A percentile compares a stretch with the other conserved stretches of the same genome.
Evolutionary conservation across 345 rosid genomes (phyloP).

Genomic region (Eucalyptus lansdowneana): DNA sequence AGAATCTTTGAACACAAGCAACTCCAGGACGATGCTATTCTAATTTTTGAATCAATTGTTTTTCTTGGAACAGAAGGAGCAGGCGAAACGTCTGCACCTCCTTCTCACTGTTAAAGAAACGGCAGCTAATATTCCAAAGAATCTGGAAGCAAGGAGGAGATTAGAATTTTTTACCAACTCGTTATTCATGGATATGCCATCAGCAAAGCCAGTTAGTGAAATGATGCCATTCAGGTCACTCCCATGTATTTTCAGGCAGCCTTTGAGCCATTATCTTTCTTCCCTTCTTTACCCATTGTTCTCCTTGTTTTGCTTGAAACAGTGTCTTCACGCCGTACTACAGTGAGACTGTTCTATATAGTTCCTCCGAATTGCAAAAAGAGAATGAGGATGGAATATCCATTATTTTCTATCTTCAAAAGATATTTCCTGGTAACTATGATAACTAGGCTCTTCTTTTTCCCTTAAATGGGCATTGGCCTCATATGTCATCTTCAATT

Average conservation of each 20-base stretch:
- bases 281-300: not conserved
- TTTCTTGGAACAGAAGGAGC: slow-evolving; percentile 56
- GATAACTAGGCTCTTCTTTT: not conserved
- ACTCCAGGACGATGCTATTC: slow-evolving; percentile 3
- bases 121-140: slow-evolving; percentile 89
- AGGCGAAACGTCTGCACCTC: slow-evolving; percentile 87
- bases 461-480: not conserved
- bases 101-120: slow-evolving; percentile 96
- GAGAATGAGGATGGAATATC: slow-evolving; percentile 99
- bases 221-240: slow-evolving; percentile 79
- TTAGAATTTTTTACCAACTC: slow-evolving; percentile 84
- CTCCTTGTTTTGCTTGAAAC: slow-evolving; percentile 3
- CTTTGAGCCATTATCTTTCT: not conserved
- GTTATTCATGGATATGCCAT: slow-evolving; percentile 91
- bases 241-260: not conserved
- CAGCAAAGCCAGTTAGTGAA: slow-evolving; percentile 78
- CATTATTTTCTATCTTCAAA: slow-evolving; percentile 93
- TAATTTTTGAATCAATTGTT: not conserved
- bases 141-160: slow-evolving; percentile 98
- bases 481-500: not conserved
- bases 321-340: slow-evolving; percentile 99
- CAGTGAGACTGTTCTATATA: slow-evolving; percentile 97
- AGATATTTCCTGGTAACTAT: slow-evolving; percentile 81
- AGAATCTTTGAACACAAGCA: slow-evolving; percentile 3
- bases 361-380: slow-evolving; percentile 70